These are phyloP conservation scores for Osmozyma mogii DNA, from an alignment of 805 yeast genomes.

Conservation along the genomic window DNA sequence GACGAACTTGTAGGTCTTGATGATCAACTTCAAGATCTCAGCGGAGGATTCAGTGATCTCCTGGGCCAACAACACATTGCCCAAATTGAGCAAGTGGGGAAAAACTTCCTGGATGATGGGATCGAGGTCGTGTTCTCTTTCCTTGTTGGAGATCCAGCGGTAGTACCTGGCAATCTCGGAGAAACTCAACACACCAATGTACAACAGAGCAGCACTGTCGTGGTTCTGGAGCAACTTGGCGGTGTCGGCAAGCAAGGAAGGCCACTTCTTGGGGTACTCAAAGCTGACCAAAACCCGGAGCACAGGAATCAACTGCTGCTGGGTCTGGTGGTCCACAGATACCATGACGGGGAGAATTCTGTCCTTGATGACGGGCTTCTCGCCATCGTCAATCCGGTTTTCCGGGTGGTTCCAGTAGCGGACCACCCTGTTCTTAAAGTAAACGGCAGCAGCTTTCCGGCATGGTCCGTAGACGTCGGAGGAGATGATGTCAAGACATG, in stretches of 20 bases:
- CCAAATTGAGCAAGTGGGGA: conserved; percentile 61
- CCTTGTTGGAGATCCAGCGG: conserved; percentile 58
- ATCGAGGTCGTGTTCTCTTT: conserved; percentile 21
- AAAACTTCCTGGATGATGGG: conserved; percentile 48
- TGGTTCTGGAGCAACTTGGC: conserved; percentile 24
- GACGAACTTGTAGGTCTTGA: conserved; percentile 73
- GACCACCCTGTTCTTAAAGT: conserved; percentile 66
- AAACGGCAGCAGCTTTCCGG: conserved; percentile 70
- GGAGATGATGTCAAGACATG: conserved; percentile 69
- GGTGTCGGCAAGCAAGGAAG: conserved; percentile 22
- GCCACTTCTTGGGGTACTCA: conserved; percentile 33
- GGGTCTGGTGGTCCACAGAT: conserved; percentile 20
- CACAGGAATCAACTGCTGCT: conserved; percentile 33
- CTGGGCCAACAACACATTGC: conserved; percentile 36
- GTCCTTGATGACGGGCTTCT: conserved; percentile 65
- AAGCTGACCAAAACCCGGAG: conserved; percentile 30
- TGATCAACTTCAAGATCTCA: conserved; percentile 64
- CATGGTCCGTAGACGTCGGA: conserved; percentile 27
- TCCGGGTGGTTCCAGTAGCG: conserved; percentile 46
- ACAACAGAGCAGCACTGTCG: conserved; percentile 24
- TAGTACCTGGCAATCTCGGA: conserved; percentile 62
- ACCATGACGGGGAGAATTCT: conserved; percentile 60
- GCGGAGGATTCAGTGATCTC: conserved; percentile 36
- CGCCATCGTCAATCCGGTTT: conserved; percentile 51
- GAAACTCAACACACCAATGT: conserved; percentile 65